Evolutionary conservation across 768 basidiomycete species (phyloP), one percentile per base, ranked within the genome.

Genomic region (Xerocomus spinulosus): DNA sequence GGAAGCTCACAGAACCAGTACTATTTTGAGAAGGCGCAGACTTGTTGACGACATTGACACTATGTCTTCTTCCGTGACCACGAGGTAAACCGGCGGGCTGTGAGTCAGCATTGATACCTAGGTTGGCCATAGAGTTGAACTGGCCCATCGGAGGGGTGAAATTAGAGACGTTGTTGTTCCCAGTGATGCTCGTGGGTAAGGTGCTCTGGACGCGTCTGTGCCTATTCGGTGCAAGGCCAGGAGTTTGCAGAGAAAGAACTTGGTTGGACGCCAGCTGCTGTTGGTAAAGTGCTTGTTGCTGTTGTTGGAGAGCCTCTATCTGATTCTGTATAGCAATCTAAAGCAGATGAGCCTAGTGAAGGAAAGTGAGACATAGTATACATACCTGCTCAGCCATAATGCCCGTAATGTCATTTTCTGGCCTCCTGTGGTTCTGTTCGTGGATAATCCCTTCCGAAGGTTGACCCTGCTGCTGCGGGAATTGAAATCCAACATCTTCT

Each of bases 371-470:
- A 48, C n/a, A 21, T n/a, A 39, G 9, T 10, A 5, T 5, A 51
- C 71, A 52, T 55, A 91, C 92, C 79, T 97, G 95, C 68, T 97
- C 92, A 6, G 92, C 92, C 91, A 97, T 93, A 48, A 94, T 87
- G 21, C 88, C 88, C 28, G 80, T 81, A 47, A 93, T 81, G 63
- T 95, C 92, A 46, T 76, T 78, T 40, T 87, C 83, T 28, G 73
- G 65, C 64, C 83, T 81, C 52, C 83, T 72, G 55, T 80, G 79
- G 28, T 51, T 62, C 55, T 53, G 66, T 24, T 75, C 75, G n/a
- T 64, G 64, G 17, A 55, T 26, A 17, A 46, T 24, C 40, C 47
- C 47, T 15, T 61, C 54, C 47, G 61, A 32, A 60, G 68, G n/a
- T 55, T 62, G 59, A 38, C 54, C 55, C 52, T 75, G 70, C 58